A percentile compares a stretch with the other conserved stretches of the same genome.
These are phyloP conservation scores for Galerina marginata DNA, from an alignment of 768 basidiomycete species.

Conservation along the genomic window DNA sequence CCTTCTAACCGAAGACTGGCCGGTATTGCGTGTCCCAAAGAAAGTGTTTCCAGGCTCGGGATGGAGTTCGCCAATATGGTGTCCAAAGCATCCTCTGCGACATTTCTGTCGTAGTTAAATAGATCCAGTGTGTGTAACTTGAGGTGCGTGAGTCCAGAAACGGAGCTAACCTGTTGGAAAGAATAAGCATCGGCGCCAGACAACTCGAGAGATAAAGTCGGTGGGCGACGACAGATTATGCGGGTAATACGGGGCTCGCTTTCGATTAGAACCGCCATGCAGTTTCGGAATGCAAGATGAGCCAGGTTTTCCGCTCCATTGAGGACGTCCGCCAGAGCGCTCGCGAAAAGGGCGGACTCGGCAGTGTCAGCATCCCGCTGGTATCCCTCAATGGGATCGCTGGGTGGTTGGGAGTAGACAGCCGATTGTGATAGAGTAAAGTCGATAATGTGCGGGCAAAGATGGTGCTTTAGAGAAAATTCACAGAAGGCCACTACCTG, in stretches of 20 bases:
- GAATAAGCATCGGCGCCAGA: not conserved
- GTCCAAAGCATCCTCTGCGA: not conserved
- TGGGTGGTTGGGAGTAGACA: not conserved
- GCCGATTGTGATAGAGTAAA: not conserved
- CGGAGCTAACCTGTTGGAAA: not conserved
- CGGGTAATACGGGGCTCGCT: not conserved
- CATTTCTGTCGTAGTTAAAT: not conserved
- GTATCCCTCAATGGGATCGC: no score
- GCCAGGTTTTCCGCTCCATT: not conserved
- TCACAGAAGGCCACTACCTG: not conserved
- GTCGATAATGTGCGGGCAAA: not conserved
- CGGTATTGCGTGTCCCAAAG: not conserved
- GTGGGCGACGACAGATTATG: not conserved
- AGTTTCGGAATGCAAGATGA: not conserved
- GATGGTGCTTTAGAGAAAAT: not conserved
- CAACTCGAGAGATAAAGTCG: not conserved
- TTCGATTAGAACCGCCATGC: not conserved
- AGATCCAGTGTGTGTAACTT: not conserved
- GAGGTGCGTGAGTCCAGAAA: not conserved
- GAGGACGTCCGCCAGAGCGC: not conserved
- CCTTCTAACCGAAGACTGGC: not conserved
- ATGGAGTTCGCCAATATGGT: not conserved
- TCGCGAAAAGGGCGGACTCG: not conserved
- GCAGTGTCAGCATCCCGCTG: not conserved
- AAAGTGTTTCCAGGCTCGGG: not conserved